These are phyloP conservation scores for Macrolepiota fuliginosa DNA, from an alignment of 768 basidiomycete genomes.

Conservation along the genomic window DNA sequence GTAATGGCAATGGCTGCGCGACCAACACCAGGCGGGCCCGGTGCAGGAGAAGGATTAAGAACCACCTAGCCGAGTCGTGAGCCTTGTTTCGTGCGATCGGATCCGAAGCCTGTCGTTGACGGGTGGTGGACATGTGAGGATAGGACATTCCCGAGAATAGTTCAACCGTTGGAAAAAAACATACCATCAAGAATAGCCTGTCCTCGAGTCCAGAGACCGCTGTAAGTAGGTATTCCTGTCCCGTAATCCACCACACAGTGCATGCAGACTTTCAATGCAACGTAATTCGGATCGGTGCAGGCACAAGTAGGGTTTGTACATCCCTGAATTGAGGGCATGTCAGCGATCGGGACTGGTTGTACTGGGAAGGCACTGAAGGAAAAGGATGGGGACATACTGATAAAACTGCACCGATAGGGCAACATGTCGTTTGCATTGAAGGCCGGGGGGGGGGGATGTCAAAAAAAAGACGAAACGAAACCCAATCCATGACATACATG, in stretches of 20 bases:
- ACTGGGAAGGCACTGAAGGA: not conserved
- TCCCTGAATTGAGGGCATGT: not conserved
- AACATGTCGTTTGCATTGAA: constrained; percentile 2
- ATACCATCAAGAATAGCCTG: no score
- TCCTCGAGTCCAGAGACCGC: no score
- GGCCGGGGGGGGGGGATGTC: not conserved
- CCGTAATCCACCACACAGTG: no score
- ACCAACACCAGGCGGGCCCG: not conserved
- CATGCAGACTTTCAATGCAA: no score
- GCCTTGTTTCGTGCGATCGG: not conserved
- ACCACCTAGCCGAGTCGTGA: not conserved
- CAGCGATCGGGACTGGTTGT: not conserved
- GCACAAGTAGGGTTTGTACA: no score
- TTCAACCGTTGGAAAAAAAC: no score
- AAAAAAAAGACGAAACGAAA: not conserved
- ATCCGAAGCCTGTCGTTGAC: no score
- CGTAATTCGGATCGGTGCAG: not conserved
- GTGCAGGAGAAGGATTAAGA: not conserved
- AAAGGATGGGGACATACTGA: not conserved
- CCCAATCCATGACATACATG: not conserved
- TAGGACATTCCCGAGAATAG: no score
- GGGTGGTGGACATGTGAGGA: no score
- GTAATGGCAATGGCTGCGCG: not conserved
- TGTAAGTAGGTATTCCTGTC: no score
- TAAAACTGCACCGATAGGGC: not conserved